A percentile compares a stretch with the other conserved stretches of the same genome.
Evolutionary conservation across 2,329 filamentous ascomycete species (phyloP).

Genomic region (Claviceps paspali): DNA sequence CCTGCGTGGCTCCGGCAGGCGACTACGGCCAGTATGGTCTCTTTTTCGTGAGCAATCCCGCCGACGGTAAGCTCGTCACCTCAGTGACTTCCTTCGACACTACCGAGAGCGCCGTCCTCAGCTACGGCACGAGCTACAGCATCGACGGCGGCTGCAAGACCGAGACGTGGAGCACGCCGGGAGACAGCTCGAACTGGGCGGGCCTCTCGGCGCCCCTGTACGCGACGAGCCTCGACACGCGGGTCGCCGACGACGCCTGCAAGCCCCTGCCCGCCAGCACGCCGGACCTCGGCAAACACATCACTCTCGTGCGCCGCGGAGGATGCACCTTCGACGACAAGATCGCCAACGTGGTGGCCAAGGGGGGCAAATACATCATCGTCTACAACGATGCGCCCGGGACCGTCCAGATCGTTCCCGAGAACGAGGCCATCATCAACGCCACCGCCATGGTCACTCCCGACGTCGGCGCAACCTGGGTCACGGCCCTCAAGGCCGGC

Average conservation of each 20-base stretch:
- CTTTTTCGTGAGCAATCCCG: slow-evolving; percentile 23
- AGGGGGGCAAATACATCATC: slow-evolving; percentile 44
- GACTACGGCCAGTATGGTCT: slow-evolving; percentile 28
- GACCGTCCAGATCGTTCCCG: slow-evolving; percentile 13
- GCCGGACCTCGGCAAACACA: slow-evolving; percentile 33
- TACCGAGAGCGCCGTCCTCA: slow-evolving; percentile 20
- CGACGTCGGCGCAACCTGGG: slow-evolving; percentile 31
- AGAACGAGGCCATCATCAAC: slow-evolving; percentile 14
- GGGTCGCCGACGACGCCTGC: slow-evolving; percentile 17
- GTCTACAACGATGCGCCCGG: slow-evolving; percentile 38
- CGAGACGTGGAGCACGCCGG: background rate
- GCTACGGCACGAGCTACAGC: slow-evolving; percentile 21
- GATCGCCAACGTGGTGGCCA: slow-evolving; percentile 6
- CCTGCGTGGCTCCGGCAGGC: slow-evolving; percentile 25
- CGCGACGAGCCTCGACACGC: slow-evolving; percentile 18
- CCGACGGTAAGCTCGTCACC: slow-evolving; percentile 25
- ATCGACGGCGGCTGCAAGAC: slow-evolving; percentile 10
- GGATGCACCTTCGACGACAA: background rate
- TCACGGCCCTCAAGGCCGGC: slow-evolving; percentile 21
- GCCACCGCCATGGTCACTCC: slow-evolving; percentile 14
- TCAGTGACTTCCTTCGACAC: slow-evolving; percentile 30
- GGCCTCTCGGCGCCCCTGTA: slow-evolving; percentile 13
- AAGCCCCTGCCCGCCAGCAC: slow-evolving; percentile 25
- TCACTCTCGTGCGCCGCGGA: slow-evolving; percentile 36
- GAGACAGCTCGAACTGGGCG: slow-evolving; percentile 5